Conservation (phyloP, 768 basidiomycete genomes). For the Tylopilus intermedius region DNA sequence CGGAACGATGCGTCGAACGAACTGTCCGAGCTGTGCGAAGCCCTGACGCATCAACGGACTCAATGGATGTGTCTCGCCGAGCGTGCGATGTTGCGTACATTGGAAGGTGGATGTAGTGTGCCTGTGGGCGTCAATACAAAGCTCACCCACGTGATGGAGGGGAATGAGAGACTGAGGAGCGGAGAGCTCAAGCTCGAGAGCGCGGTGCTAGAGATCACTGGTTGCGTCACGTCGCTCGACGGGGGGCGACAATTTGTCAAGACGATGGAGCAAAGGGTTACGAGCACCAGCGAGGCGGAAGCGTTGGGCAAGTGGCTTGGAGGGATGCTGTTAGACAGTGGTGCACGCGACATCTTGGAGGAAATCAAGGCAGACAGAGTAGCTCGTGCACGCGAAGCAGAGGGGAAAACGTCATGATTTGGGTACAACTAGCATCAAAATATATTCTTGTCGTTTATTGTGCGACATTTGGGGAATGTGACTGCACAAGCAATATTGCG, state of each 20-base stretch:
- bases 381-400: constrained; percentile 40
- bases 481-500: constrained; percentile 12
- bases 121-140: constrained; percentile 79
- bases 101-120: constrained; percentile 97
- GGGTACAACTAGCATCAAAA: neutral
- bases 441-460: constrained; percentile 27
- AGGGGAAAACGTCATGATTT: constrained; percentile 18
- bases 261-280: constrained; percentile 49
- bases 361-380: constrained; percentile 72
- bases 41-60: constrained; percentile 72
- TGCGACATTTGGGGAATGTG: constrained; percentile 5
- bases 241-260: constrained; percentile 71
- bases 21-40: constrained; percentile 58
- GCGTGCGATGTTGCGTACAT: constrained; percentile 77
- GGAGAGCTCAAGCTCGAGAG: constrained; percentile 30
- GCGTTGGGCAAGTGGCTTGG: constrained; percentile 65
- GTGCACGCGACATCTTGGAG: constrained; percentile 76
- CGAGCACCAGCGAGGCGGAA: constrained; percentile 56
- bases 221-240: constrained; percentile 79
- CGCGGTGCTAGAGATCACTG: constrained; percentile 57
- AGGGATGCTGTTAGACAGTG: constrained; percentile 53
- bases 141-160: constrained; percentile 33
- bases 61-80: constrained; percentile 78
- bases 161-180: constrained; percentile 29
- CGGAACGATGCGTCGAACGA: constrained; percentile 56